A percentile compares a stretch with the other conserved stretches of the same genome.
phyloP scores from a whole-genome alignment of 2,329 filamentous ascomycete species.

The Blumeria graminis region DNA sequence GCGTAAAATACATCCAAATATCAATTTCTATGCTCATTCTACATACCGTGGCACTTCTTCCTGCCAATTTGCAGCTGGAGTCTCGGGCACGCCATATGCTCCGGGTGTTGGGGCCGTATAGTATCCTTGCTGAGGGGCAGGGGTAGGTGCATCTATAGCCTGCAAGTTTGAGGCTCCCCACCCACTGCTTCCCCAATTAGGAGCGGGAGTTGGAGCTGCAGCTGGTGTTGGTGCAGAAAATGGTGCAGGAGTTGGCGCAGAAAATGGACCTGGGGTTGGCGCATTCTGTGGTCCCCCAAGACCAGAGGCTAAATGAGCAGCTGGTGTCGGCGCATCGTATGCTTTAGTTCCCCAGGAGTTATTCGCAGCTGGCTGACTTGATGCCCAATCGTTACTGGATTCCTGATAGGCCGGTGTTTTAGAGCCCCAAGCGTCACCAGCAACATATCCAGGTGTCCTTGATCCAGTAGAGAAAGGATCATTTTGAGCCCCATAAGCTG shows the following conservation, averaged over 20 bases:
- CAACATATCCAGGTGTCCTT: conserved; percentile 54
- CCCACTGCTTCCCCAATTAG: conserved; percentile 23
- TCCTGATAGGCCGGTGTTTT: conserved; percentile 47
- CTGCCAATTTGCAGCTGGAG: conserved; percentile 21
- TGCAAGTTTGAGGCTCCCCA: conserved; percentile 23
- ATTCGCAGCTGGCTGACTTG: conserved; percentile 7
- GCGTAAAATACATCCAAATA: too few relatives aligned
- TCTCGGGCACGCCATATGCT: conserved; percentile 25
- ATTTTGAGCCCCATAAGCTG: conserved; percentile 24
- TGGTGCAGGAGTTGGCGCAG: conserved; percentile 23
- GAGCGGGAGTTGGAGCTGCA: conserved; percentile 45
- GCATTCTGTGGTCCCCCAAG: conserved; percentile 40
- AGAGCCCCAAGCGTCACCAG: conserved; percentile 33
- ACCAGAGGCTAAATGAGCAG: conserved; percentile 32
- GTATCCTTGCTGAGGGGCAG: conserved; percentile 16
- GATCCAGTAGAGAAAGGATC: conserved; percentile 43
- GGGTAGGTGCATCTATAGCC: conserved; percentile 25
- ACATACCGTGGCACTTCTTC: neutral
- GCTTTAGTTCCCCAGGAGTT: conserved; percentile 18
- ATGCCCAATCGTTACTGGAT: conserved; percentile 33
- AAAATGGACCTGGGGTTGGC: conserved; percentile 45
- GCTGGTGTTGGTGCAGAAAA: conserved; percentile 25
- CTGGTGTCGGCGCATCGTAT: conserved; percentile 50
- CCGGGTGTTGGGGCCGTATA: conserved; percentile 15
- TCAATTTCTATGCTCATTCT: too few relatives aligned